phyloP scores from a whole-genome alignment of 2,329 filamentous ascomycete genomes.

The Colletotrichum sp. region DNA sequence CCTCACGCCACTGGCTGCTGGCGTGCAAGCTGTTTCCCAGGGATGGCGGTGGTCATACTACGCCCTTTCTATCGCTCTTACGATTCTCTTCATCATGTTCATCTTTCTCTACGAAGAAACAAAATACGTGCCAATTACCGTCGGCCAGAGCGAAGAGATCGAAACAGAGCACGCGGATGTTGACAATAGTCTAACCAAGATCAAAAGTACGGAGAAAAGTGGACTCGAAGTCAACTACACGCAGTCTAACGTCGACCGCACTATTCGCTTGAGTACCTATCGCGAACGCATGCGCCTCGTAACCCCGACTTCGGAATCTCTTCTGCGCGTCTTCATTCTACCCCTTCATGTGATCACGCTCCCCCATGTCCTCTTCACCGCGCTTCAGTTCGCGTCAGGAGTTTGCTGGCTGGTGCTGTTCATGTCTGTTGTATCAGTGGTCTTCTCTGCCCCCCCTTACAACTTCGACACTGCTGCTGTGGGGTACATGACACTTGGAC shows the following conservation, averaged over 20 bases:
- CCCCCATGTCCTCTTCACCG: conserved; percentile 40
- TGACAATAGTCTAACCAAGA: background rate
- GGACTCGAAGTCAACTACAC: background rate
- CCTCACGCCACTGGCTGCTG: conserved; percentile 28
- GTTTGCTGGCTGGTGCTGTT: conserved; percentile 41
- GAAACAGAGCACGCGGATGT: background rate
- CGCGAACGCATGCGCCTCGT: conserved; percentile 25
- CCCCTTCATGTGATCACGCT: conserved; percentile 9
- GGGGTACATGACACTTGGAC: conserved; percentile 28
- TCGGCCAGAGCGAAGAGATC: conserved; percentile 18
- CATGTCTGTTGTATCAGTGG: conserved; percentile 30
- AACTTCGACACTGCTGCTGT: conserved; percentile 27
- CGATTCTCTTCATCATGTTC: conserved; percentile 25
- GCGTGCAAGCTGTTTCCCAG: conserved; percentile 26
- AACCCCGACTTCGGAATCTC: conserved; percentile 19
- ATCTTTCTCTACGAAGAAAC: conserved; percentile 30
- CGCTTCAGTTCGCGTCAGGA: conserved; percentile 40
- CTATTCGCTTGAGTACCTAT: conserved; percentile 19
- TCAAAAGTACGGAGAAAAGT: background rate
- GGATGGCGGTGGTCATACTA: conserved; percentile 36
- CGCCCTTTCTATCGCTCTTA: conserved; percentile 25
- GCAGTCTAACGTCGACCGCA: background rate
- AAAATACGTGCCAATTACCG: conserved; percentile 26
- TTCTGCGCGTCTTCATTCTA: conserved; percentile 19
- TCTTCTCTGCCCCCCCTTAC: conserved; percentile 35